A percentile compares a stretch with the other conserved stretches of the same genome.
Conservation (phyloP, 495 filamentous ascomycete species). For the Tricharina praecox region DNA sequence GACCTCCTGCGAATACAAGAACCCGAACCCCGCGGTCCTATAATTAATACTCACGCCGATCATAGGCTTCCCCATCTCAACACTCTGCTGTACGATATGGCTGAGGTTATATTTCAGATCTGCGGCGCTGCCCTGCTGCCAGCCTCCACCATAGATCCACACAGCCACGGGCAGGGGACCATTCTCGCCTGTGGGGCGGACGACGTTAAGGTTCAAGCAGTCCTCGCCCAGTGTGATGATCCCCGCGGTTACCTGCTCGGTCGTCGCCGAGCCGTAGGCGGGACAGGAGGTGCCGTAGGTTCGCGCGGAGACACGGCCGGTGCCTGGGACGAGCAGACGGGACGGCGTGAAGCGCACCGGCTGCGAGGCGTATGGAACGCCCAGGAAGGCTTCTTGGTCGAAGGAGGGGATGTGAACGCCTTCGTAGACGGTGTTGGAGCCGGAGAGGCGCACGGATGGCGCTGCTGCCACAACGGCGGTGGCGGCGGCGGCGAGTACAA, state of each 20-base stretch:
- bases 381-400: slow-evolving; percentile 39
- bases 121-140: slow-evolving; percentile 33
- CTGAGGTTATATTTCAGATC: slow-evolving; percentile 41
- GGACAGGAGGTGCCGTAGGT: slow-evolving; percentile 26
- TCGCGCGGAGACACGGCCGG: slow-evolving; percentile 27
- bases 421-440: slow-evolving; percentile 31
- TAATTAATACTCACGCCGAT: slow-evolving; percentile 49
- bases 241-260: slow-evolving; percentile 19
- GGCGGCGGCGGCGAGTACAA: background rate
- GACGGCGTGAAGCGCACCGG: slow-evolving; percentile 30
- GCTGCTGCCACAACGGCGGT: background rate
- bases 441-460: background rate
- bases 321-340: slow-evolving; percentile 2
- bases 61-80: slow-evolving; percentile 26
- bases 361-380: slow-evolving; percentile 37
- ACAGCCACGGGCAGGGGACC: slow-evolving; percentile 31
- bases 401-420: slow-evolving; percentile 31
- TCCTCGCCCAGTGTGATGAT: slow-evolving; percentile 28
- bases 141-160: slow-evolving; percentile 47
- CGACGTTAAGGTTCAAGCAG: slow-evolving; percentile 30
- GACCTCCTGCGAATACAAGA: slow-evolving; percentile 24
- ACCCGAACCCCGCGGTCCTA: slow-evolving; percentile 49
- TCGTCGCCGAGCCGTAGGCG: slow-evolving; percentile 34
- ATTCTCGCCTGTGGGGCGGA: slow-evolving; percentile 19
- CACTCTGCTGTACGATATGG: slow-evolving; percentile 29